Evolutionary conservation across 2,329 filamentous ascomycete genomes (phyloP).

Genomic region (Aspergillus versicolor): DNA sequence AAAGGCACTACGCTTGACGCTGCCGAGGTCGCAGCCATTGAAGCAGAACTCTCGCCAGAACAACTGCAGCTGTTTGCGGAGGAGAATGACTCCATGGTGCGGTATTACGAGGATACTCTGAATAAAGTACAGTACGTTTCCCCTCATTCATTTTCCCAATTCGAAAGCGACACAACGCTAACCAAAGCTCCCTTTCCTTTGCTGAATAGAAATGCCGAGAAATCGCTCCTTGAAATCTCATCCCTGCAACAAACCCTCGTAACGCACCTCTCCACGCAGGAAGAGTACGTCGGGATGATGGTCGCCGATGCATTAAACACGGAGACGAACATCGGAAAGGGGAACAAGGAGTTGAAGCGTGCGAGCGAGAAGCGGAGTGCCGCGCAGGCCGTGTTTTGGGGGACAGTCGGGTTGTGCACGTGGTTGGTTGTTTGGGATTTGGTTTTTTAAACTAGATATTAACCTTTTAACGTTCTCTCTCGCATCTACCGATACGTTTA

Average conservation of each 20-base stretch:
- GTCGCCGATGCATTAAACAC: conserved; percentile 80
- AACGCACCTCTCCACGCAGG: conserved; percentile 79
- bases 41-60: conserved; percentile 70
- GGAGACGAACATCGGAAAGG: conserved; percentile 79
- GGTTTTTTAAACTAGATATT: conserved; percentile 45
- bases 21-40: conserved; percentile 40
- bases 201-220: conserved; percentile 71
- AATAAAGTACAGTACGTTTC: conserved; percentile 82
- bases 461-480: neutral
- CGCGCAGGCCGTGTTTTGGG: conserved; percentile 76
- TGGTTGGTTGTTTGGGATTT: conserved; percentile 78
- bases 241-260: conserved; percentile 89
- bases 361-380: conserved; percentile 71
- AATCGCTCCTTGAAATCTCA: conserved; percentile 86
- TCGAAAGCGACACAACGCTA: neutral
- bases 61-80: conserved; percentile 91
- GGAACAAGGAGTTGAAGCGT: conserved; percentile 87
- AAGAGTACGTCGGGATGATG: conserved; percentile 84
- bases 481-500: too few relatives aligned
- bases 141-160: neutral
- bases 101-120: conserved; percentile 89
- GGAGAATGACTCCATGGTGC: conserved; percentile 89
- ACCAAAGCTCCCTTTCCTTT: neutral
- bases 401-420: conserved; percentile 71
- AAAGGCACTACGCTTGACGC: conserved; percentile 24